These are phyloP conservation scores for Jaltomata sinuosa DNA, from an alignment of 257 asterid species.

Conservation along the genomic window DNA sequence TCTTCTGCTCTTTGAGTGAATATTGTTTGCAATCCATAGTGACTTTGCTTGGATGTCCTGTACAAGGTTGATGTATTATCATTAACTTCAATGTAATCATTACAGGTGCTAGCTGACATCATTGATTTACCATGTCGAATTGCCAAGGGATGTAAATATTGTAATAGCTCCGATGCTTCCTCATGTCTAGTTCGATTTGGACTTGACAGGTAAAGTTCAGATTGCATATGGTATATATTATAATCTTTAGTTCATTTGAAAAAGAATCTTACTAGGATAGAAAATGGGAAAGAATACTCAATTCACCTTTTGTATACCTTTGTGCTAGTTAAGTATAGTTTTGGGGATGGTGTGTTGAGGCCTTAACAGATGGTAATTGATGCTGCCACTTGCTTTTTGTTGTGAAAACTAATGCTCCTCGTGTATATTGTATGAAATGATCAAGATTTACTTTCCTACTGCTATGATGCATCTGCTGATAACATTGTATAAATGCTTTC, in stretches of 20 bases:
- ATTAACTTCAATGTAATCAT: slow-evolving; percentile 8
- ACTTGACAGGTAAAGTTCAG: slow-evolving; percentile 56
- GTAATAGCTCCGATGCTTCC: slow-evolving; percentile 74
- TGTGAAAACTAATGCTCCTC: background rate
- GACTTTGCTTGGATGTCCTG: background rate
- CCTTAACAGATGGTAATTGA: background rate
- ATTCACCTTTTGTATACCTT: background rate
- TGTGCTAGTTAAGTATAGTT: background rate
- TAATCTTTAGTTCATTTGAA: background rate
- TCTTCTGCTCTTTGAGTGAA: background rate
- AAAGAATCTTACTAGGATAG: background rate
- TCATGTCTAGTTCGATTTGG: slow-evolving; percentile 94
- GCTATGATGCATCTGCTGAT: background rate
- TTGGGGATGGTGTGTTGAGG: background rate
- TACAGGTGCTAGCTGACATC: slow-evolving; percentile 87
- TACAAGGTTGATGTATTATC: slow-evolving; percentile 1
- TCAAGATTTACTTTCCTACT: background rate
- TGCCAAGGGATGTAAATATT: slow-evolving; percentile 90
- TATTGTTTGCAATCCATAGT: background rate
- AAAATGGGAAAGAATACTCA: background rate
- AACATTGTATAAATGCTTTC: background rate
- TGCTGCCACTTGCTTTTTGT: background rate
- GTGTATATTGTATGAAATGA: background rate
- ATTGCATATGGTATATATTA: background rate
- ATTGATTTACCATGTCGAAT: slow-evolving; percentile 94